Evolutionary conservation across 2,329 filamentous ascomycete genomes (phyloP).

Genomic region (Aspergillus quadrilineatus): DNA sequence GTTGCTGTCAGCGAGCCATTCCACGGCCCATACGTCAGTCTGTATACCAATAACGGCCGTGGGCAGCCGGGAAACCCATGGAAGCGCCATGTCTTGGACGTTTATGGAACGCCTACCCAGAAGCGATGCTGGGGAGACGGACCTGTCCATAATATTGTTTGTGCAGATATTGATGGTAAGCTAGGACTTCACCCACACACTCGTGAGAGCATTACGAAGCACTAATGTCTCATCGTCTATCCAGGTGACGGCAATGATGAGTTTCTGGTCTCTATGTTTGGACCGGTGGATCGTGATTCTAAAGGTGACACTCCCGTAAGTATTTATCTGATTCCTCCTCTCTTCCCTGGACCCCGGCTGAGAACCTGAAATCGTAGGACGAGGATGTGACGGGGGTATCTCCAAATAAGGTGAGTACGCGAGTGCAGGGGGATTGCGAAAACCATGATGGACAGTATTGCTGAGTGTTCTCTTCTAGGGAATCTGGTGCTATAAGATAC

Average conservation of each 20-base stretch:
- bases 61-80: not conserved
- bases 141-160: not conserved
- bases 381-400: too few relatives aligned
- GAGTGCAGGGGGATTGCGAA: too few relatives aligned
- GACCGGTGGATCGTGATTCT: not conserved
- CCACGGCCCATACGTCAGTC: not conserved
- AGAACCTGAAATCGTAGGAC: too few relatives aligned
- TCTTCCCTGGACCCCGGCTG: too few relatives aligned
- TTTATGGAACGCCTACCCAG: not conserved
- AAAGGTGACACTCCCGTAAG: not conserved
- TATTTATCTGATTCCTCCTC: too few relatives aligned
- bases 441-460: too few relatives aligned
- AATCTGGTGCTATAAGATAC: not conserved
- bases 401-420: not conserved
- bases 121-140: not conserved
- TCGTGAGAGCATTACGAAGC: too few relatives aligned
- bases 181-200: too few relatives aligned
- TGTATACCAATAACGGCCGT: not conserved
- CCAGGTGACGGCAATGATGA: conserved; percentile 1
- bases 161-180: conserved; percentile 1
- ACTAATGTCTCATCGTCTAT: too few relatives aligned
- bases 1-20: not conserved
- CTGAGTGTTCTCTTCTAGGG: not conserved
- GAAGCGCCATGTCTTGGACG: conserved; percentile 1
- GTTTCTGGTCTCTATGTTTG: conserved; percentile 1